Evolutionary conservation across 2,329 filamentous ascomycete species (phyloP).

Genomic region (Venturiaceae sp.): DNA sequence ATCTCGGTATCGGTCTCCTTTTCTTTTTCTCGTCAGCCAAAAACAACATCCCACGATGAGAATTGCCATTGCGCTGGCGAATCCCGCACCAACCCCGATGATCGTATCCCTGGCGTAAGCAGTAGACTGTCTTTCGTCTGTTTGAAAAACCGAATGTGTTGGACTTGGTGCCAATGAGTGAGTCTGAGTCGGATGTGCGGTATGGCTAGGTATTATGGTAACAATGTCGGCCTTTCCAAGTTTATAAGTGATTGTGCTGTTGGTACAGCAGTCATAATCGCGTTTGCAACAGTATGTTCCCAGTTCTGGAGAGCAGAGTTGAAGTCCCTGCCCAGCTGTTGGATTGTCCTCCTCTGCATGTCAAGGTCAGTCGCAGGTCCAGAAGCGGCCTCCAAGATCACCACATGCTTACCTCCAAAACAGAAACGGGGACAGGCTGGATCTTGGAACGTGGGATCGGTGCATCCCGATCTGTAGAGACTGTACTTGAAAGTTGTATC

Average conservation of each 20-base stretch:
- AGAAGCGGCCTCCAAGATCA: not conserved
- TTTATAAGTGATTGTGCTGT: not conserved
- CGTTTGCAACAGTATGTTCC: slow-evolving; percentile 7
- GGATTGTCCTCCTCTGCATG: slow-evolving; percentile 1
- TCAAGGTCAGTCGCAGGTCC: not conserved
- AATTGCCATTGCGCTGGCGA: not conserved
- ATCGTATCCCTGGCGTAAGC: not conserved
- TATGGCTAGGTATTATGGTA: not conserved
- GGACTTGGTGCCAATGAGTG: not conserved
- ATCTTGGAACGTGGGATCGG: slow-evolving; percentile 4
- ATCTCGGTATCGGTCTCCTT: not conserved
- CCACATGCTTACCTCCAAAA: slow-evolving; percentile 1
- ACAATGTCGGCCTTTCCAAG: not conserved
- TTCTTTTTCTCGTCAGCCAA: not conserved
- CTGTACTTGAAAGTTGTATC: not conserved
- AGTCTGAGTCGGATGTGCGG: not conserved
- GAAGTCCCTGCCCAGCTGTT: not conserved
- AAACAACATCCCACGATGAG: not conserved
- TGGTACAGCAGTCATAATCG: slow-evolving; percentile 6
- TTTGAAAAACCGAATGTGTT: not conserved
- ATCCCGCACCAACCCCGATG: not conserved
- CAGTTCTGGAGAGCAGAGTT: not conserved
- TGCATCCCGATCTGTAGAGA: slow-evolving; percentile 2
- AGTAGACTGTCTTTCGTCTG: not conserved
- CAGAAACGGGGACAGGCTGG: slow-evolving; percentile 6